Percentiles rank a stretch among this genome's conserved stretches.
These are phyloP conservation scores for Stachybotrys chlorohalonatus DNA, from an alignment of 2,329 filamentous ascomycete species.

Conservation along the genomic window DNA sequence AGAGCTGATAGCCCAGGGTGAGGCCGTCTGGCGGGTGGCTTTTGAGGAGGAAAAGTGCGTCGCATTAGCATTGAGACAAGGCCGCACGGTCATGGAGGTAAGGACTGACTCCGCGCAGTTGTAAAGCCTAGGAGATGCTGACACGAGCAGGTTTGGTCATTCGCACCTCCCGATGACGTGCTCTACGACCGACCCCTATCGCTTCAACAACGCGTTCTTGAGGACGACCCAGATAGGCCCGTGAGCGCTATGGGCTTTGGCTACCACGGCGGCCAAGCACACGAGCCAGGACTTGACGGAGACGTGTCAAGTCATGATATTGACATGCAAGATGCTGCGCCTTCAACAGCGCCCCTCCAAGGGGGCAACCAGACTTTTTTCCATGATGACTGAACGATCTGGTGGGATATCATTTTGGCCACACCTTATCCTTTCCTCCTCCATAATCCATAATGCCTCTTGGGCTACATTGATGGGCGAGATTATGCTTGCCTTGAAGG, in stretches of 20 bases:
- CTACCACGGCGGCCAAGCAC: conserved; percentile 24
- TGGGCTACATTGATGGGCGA: not conserved
- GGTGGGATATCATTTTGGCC: not conserved
- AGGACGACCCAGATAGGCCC: conserved; percentile 37
- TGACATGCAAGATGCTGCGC: conserved; percentile 47
- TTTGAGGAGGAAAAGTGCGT: conserved; percentile 99
- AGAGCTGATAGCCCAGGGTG: conserved; percentile 82
- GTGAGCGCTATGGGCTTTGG: conserved; percentile 41
- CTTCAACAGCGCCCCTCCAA: conserved; percentile 43
- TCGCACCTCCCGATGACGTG: conserved; percentile 73
- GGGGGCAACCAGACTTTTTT: conserved; percentile 14
- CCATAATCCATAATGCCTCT: not conserved
- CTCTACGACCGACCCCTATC: conserved; percentile 44
- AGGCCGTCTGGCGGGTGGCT: conserved; percentile 94
- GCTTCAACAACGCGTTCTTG: conserved; percentile 35
- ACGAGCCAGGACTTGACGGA: conserved; percentile 16
- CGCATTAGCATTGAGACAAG: conserved; percentile 78
- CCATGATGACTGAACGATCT: not conserved
- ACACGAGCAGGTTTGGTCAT: conserved; percentile 73
- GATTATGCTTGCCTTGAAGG: not conserved
- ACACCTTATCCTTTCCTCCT: not conserved
- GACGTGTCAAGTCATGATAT: conserved; percentile 36
- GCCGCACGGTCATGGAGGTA: conserved; percentile 96
- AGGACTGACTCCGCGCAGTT: conserved; percentile 20
- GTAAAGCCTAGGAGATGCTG: conserved; percentile 12